phyloP scores from a whole-genome alignment of 2,329 filamentous ascomycete species.

The Alternaria triticimaculans region DNA sequence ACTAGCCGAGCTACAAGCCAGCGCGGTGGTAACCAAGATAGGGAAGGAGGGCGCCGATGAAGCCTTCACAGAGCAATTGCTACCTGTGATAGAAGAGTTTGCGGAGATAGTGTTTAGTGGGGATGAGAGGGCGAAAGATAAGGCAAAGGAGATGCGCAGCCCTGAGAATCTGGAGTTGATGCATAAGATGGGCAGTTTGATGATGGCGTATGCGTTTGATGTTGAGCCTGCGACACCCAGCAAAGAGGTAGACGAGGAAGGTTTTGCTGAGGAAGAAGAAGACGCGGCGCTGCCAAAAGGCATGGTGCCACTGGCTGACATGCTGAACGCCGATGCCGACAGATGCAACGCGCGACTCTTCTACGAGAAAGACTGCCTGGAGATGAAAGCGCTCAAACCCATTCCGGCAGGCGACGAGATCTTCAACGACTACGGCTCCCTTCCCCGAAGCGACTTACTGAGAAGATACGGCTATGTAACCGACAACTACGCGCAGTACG shows the following conservation, averaged over 20 bases:
- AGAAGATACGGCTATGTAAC: conserved; percentile 90
- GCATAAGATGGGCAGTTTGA: conserved; percentile 83
- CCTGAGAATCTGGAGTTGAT: conserved; percentile 63
- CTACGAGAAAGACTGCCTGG: conserved; percentile 66
- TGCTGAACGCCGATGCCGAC: conserved; percentile 86
- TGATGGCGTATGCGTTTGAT: conserved; percentile 94
- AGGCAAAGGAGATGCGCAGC: conserved; percentile 51
- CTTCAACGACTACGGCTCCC: conserved; percentile 86
- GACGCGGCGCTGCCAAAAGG: conserved; percentile 68
- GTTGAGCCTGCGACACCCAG: conserved; percentile 59
- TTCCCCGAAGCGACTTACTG: conserved; percentile 82
- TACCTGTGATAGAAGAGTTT: conserved; percentile 59
- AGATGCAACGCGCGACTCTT: conserved; percentile 74
- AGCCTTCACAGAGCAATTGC: conserved; percentile 66
- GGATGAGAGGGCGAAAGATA: conserved; percentile 38
- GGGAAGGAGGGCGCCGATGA: conserved; percentile 74
- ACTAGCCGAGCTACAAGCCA: conserved; percentile 75
- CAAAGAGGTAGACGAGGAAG: conserved; percentile 65
- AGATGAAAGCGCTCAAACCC: conserved; percentile 73
- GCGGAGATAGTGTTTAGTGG: conserved; percentile 50
- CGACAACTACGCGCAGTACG: conserved; percentile 74
- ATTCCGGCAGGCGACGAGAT: conserved; percentile 78
- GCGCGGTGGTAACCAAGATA: conserved; percentile 77
- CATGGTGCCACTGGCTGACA: conserved; percentile 90
- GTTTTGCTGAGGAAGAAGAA: conserved; percentile 55